Base-by-base conservation (phyloP, 139 green algal species). In the Eudorina sp. region DNA sequence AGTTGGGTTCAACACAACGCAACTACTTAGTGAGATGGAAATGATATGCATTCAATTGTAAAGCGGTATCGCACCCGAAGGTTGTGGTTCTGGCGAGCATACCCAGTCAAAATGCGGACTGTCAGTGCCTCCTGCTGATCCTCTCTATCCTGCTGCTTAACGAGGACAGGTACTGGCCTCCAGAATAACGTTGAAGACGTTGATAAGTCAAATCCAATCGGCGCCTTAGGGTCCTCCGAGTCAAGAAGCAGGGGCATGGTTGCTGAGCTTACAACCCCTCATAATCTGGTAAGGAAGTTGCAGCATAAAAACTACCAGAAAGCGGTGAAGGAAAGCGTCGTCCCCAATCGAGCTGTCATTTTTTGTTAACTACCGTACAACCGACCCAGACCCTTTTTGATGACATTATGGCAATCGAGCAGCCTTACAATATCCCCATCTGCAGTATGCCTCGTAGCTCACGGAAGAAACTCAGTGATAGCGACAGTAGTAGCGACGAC, bases 131-230 rank as follows among this genome's bases (percentile, higher is more conserved):
- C 90, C 13, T 83, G 80, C 51, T 92, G 84, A 58, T 97, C 94
- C 58, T 97, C 94, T 0, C 93, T 53, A 68, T 97, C 95, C 13
- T 87, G 48, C n/a, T 91, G 84, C 29, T 84, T 89, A 4, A 97
- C 18, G 9, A 94, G 82, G 7, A 97, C 92, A 7, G 95, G 94
- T 5, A 97, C 92, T 8, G 83, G 45, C 34, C 94, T 92, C 95
- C 95, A 97, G 76, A 95, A 98, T 16, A 98, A 80, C 5, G 94
- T 97, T 0, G 29, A 90, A 7, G 95, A 94, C 27, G 91, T 93
- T 4, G 90, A 53, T 1, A 95, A 81, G 68, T 97, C 95, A 83
- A 96, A 96, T 19, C 91, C 92, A 23, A n/a, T 41, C 9, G 72
- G 46, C 25, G 70, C 38, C 51, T 75, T 82, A 5, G 73, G 38